phyloP scores from a whole-genome alignment of 257 asterid species.

The Solanum clarkiae region DNA sequence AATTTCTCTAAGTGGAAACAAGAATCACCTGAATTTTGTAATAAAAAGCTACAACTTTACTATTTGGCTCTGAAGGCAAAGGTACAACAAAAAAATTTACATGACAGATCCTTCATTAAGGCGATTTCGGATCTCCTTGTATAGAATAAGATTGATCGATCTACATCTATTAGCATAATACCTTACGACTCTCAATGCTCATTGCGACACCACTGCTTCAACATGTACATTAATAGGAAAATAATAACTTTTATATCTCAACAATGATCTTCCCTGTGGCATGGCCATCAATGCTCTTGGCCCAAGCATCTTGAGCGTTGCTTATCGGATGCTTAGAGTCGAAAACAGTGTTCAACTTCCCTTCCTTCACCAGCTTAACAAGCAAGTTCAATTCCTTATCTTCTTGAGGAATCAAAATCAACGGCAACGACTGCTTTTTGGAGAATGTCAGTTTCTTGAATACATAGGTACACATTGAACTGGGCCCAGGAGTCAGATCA shows the following conservation, averaged over 20 bases:
- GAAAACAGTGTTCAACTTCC: constrained; percentile 34
- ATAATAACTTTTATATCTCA: background rate
- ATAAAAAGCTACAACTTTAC: background rate
- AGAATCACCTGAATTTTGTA: background rate
- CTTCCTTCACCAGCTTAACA: constrained; percentile 38
- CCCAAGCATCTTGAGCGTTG: constrained; percentile 55
- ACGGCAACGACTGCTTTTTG: constrained; percentile 37
- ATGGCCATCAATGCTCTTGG: constrained; percentile 47
- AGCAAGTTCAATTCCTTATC: constrained; percentile 24
- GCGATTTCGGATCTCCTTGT: background rate
- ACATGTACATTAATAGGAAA: background rate
- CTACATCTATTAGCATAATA: background rate
- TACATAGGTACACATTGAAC: constrained; percentile 42
- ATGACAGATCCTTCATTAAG: background rate
- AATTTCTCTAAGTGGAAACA: background rate
- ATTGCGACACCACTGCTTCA: background rate
- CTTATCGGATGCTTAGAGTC: constrained; percentile 43
- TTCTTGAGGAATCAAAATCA: constrained; percentile 23
- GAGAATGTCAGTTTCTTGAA: constrained; percentile 39
- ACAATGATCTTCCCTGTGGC: constrained; percentile 49
- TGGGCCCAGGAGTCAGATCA: constrained; percentile 43
- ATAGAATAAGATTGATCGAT: background rate
- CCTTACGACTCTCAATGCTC: background rate
- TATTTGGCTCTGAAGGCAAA: background rate
- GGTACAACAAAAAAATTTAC: background rate